Percentiles rank a stretch among this genome's conserved stretches.
Evolutionary conservation across 2,329 filamentous ascomycete species (phyloP).

Genomic region (Colletotrichum sp.): DNA sequence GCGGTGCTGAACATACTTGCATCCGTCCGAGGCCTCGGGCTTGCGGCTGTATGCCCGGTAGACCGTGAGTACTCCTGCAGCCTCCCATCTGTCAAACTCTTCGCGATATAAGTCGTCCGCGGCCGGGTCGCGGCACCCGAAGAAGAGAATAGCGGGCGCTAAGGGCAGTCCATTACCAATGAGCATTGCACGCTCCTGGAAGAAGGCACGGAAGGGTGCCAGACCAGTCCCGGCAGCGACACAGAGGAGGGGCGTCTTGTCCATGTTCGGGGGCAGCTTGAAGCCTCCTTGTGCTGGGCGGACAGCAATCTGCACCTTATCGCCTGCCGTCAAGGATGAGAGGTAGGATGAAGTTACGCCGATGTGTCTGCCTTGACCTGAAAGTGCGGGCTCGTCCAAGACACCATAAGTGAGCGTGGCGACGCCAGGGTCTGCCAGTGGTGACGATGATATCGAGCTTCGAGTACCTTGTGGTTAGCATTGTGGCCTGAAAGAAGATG

Average conservation of each 20-base stretch:
- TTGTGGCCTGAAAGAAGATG: background rate
- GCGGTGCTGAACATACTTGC: slow-evolving; percentile 52
- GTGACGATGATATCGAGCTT: slow-evolving; percentile 72
- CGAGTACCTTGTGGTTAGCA: background rate
- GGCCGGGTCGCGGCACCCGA: slow-evolving; percentile 47
- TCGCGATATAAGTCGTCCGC: slow-evolving; percentile 51
- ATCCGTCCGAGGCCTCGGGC: slow-evolving; percentile 50
- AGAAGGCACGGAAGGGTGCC: slow-evolving; percentile 96
- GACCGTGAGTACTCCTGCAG: slow-evolving; percentile 56
- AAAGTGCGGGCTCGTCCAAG: slow-evolving; percentile 55
- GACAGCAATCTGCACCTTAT: slow-evolving; percentile 55
- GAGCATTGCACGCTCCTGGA: slow-evolving; percentile 88
- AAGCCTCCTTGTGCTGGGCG: slow-evolving; percentile 51
- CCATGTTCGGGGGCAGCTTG: slow-evolving; percentile 82
- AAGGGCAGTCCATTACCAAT: slow-evolving; percentile 43
- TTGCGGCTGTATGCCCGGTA: slow-evolving; percentile 58
- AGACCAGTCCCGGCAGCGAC: slow-evolving; percentile 93
- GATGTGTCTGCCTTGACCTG: slow-evolving; percentile 53
- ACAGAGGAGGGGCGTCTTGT: slow-evolving; percentile 92
- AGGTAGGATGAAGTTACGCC: slow-evolving; percentile 70
- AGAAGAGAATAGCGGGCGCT: slow-evolving; percentile 52
- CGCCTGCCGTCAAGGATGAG: slow-evolving; percentile 47
- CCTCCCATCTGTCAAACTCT: slow-evolving; percentile 51
- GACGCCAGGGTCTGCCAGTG: slow-evolving; percentile 57
- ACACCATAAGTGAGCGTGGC: slow-evolving; percentile 70